phyloP scores from a whole-genome alignment of 1,284 basidiomycete species.

The Apiotrichum porosum region DNA sequence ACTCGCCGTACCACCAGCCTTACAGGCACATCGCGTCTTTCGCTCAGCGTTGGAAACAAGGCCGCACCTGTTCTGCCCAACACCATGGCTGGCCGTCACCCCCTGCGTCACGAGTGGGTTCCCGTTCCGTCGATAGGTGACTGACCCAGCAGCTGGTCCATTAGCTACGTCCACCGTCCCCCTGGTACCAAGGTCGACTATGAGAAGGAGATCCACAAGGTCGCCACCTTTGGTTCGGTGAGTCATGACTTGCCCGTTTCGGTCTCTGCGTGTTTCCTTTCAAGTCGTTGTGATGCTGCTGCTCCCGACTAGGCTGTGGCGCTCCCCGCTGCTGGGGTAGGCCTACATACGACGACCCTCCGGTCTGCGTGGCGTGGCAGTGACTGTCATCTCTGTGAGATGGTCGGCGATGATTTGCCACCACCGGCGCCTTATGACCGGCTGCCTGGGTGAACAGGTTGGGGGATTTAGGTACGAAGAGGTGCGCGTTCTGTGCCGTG shows the following conservation, averaged over 20 bases:
- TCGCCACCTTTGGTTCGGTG: constrained; percentile 50
- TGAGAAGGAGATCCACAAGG: constrained; percentile 48
- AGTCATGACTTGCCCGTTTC: constrained; percentile 16
- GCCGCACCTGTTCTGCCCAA: constrained; percentile 8
- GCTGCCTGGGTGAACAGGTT: too few species aligned
- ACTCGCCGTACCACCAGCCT: constrained; percentile 34
- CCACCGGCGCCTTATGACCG: too few species aligned
- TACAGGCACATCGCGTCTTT: constrained; percentile 40
- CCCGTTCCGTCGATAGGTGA: not conserved
- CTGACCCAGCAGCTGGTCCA: constrained; percentile 42
- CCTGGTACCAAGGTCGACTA: constrained; percentile 48
- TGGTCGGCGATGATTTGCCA: too few species aligned
- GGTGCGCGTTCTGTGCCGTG: too few species aligned
- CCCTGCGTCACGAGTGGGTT: constrained; percentile 46
- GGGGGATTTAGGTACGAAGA: too few species aligned
- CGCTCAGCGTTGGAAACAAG: constrained; percentile 37
- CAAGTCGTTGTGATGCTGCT: too few species aligned
- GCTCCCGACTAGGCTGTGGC: too few species aligned
- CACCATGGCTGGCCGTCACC: constrained; percentile 35
- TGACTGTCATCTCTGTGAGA: too few species aligned
- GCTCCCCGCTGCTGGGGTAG: too few species aligned
- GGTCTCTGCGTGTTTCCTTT: too few species aligned
- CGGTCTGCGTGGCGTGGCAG: too few species aligned
- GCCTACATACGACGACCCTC: too few species aligned
- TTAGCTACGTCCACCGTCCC: constrained; percentile 49